Evolutionary conservation across 2,329 filamentous ascomycete genomes (phyloP).

Genomic region (Fusarium camptoceras): DNA sequence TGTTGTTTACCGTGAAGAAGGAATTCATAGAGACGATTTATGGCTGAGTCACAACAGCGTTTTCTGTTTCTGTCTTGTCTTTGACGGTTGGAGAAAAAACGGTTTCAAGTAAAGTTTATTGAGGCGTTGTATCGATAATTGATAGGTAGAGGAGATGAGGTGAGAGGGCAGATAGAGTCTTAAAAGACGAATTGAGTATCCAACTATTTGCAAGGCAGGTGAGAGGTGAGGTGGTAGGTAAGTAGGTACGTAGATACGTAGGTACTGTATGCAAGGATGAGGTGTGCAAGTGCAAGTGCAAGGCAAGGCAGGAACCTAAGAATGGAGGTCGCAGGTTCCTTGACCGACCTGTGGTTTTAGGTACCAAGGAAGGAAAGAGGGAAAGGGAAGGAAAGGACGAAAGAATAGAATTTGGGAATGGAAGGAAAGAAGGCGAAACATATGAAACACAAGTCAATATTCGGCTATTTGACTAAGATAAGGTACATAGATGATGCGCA

Average conservation of each 20-base stretch:
- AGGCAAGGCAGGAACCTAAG: neutral
- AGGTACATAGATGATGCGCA: conserved; percentile 16
- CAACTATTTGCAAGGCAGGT: conserved; percentile 15
- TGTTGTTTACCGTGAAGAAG: conserved; percentile 70
- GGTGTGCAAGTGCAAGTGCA: conserved; percentile 9
- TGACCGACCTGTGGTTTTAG: conserved; percentile 22
- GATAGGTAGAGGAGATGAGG: conserved; percentile 2
- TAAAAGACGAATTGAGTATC: conserved; percentile 14
- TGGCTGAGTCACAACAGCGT: conserved; percentile 19
- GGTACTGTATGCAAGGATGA: conserved; percentile 29
- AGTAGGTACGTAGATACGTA: neutral
- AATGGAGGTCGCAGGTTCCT: conserved; percentile 19
- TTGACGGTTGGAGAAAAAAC: neutral
- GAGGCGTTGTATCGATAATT: conserved; percentile 7
- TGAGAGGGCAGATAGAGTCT: conserved; percentile 24
- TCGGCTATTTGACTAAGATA: conserved; percentile 22
- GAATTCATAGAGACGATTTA: conserved; percentile 63
- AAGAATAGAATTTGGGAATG: conserved; percentile 8
- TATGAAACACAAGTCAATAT: conserved; percentile 36
- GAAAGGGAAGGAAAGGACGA: conserved; percentile 3
- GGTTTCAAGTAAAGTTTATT: conserved; percentile 14
- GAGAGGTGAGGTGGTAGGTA: neutral
- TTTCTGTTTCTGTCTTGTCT: conserved; percentile 13
- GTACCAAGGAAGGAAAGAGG: conserved; percentile 12
- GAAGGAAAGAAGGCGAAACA: conserved; percentile 22